Evolutionary conservation across 2,329 filamentous ascomycete genomes (phyloP).

Genomic region (Nigrospora oryzae): DNA sequence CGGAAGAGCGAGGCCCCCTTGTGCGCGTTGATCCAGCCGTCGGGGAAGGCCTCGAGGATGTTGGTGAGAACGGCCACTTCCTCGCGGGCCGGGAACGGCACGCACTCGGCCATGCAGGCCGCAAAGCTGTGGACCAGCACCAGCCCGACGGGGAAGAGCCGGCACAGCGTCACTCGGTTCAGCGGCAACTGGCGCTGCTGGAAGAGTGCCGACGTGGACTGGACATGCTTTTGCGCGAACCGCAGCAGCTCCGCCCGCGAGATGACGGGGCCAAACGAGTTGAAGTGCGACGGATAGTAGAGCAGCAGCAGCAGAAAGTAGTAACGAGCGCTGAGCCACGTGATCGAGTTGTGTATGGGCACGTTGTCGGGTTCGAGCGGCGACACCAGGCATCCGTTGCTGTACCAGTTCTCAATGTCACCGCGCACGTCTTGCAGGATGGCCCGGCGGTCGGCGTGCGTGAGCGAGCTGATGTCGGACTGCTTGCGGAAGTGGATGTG

Average conservation of each 20-base stretch:
- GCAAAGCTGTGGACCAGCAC: slow-evolving; percentile 24
- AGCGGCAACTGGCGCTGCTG: slow-evolving; percentile 33
- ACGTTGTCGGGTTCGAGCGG: slow-evolving; percentile 32
- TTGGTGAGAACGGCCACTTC: slow-evolving; percentile 23
- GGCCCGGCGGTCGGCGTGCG: slow-evolving; percentile 21
- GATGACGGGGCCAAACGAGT: slow-evolving; percentile 20
- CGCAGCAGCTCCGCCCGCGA: slow-evolving; percentile 24
- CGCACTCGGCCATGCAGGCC: slow-evolving; percentile 3
- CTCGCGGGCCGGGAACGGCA: slow-evolving; percentile 21
- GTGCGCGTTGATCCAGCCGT: slow-evolving; percentile 23
- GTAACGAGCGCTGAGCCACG: slow-evolving; percentile 33
- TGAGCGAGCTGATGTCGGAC: slow-evolving; percentile 18
- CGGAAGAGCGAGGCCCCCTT: slow-evolving; percentile 24
- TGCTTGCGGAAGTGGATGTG: slow-evolving; percentile 24
- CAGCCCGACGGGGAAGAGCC: slow-evolving; percentile 27
- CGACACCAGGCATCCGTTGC: slow-evolving; percentile 32
- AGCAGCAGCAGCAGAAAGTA: slow-evolving; percentile 34
- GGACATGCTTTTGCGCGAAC: slow-evolving; percentile 31
- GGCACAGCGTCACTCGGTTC: slow-evolving; percentile 31
- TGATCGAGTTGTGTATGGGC: slow-evolving; percentile 34
- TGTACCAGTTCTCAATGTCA: slow-evolving; percentile 39
- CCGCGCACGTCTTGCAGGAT: slow-evolving; percentile 25
- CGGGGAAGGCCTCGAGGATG: slow-evolving; percentile 28
- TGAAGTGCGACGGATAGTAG: slow-evolving; percentile 32
- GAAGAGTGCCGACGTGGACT: slow-evolving; percentile 29